Base-by-base conservation (phyloP, 176 grass and related monocot genomes). In the Coix lacrymajobi region DNA sequence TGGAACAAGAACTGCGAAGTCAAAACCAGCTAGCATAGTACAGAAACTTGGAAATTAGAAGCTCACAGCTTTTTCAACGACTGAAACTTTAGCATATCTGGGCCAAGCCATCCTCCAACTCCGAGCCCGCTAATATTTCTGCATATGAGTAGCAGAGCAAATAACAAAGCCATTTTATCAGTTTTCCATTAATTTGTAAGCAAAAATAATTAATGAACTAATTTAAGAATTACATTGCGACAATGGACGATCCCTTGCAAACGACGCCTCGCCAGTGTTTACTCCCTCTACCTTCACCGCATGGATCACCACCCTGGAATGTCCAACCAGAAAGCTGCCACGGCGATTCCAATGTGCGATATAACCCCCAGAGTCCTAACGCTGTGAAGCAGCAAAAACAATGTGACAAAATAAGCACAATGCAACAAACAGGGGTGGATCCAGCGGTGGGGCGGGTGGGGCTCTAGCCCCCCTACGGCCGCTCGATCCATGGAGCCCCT, bases 41-140 rank as follows among this genome's bases (percentile, higher is more conserved):
- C 62, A 81, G 33, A 58, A 78, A 71, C 3, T 67, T 73, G 7
- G 36, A 30, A 68, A 85, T 54, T 41, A 81, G 62, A 81, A 75
- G 38, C 83, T 93, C 76, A 93, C 91, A 97, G 74, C 15, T 85
- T 66, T 93, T 83, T 93, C 52, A 97, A 66, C 7, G 94, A 97
- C 79, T 89, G 80, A 69, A 97, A 56, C 80, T 85, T 91, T 12
- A 90, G 89, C 66, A 97, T 54, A 56, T 93, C 78, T 16, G 81
- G 85, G 80, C 84, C 86, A 66, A 91, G 79, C 82, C 81, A 87
- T 64, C 91, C 91, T 15, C 88, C 94, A 85, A 97, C 71, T 79
- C 90, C 94, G 0, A 97, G 71, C 39, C 94, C 88, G 17, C 81
- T 89, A 64, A 97, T 87, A 45, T 97, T 91, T 93, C 94, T 97